Evolutionary conservation across 768 basidiomycete genomes (phyloP).

Genomic region (Suillus luteus): DNA sequence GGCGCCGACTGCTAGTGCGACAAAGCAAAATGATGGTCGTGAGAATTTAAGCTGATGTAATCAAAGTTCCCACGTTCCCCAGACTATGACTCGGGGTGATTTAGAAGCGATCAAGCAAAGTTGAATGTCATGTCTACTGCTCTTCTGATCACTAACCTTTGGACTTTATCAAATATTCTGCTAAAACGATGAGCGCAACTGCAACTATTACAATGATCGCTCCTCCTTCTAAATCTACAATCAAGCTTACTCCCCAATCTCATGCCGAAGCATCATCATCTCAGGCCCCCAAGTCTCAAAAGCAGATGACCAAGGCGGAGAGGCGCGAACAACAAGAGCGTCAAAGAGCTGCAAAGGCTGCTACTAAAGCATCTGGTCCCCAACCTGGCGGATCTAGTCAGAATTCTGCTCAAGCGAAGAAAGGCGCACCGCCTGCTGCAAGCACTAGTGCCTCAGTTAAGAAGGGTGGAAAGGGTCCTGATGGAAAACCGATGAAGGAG

Average conservation of each 20-base stretch:
- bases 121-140: slow-evolving; percentile 1
- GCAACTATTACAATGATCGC: slow-evolving; percentile 10
- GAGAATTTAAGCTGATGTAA: slow-evolving; percentile 7
- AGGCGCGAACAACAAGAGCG: slow-evolving; percentile 77
- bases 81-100: slow-evolving; percentile 12
- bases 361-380: slow-evolving; percentile 39
- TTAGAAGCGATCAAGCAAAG: not conserved
- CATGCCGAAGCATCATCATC: slow-evolving; percentile 11
- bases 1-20: not conserved
- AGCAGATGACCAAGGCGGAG: slow-evolving; percentile 79
- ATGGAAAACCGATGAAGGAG: slow-evolving; percentile 26
- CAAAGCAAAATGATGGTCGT: slow-evolving; percentile 1
- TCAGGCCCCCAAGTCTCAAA: slow-evolving; percentile 48
- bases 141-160: not conserved
- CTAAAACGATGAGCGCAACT: slow-evolving; percentile 9
- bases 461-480: slow-evolving; percentile 27
- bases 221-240: slow-evolving; percentile 4
- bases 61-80: slow-evolving; percentile 10
- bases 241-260: slow-evolving; percentile 6
- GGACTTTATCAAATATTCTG: not conserved
- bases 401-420: slow-evolving; percentile 33
- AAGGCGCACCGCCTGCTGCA: slow-evolving; percentile 16
- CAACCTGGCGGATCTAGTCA: slow-evolving; percentile 24
- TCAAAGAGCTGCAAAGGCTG: slow-evolving; percentile 77
- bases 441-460: slow-evolving; percentile 22